These are phyloP conservation scores for Ceratocystis harringtonii DNA, from an alignment of 2,329 filamentous ascomycete species.

Conservation along the genomic window DNA sequence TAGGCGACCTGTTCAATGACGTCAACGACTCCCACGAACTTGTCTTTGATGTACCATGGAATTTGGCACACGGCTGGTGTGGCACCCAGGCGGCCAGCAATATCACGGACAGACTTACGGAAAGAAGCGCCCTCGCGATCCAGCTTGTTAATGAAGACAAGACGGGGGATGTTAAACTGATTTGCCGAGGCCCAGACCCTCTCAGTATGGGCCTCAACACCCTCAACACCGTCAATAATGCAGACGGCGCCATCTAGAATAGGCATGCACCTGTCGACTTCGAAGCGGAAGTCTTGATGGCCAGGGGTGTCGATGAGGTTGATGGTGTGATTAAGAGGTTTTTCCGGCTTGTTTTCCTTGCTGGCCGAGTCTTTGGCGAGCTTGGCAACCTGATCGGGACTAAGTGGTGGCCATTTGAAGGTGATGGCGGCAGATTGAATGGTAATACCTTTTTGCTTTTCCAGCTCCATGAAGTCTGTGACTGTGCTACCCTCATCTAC, in stretches of 20 bases:
- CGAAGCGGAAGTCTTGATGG: constrained; percentile 94
- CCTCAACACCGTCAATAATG: constrained; percentile 80
- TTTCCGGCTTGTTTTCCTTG: background rate
- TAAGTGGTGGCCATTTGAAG: constrained; percentile 67
- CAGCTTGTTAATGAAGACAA: constrained; percentile 65
- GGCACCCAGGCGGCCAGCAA: constrained; percentile 61
- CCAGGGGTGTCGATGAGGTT: constrained; percentile 94
- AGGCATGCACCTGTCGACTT: constrained; percentile 78
- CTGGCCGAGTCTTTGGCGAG: background rate
- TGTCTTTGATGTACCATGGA: constrained; percentile 78
- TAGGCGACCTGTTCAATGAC: constrained; percentile 61
- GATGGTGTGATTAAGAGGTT: constrained; percentile 35
- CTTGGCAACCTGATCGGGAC: constrained; percentile 21
- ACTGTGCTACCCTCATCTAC: constrained; percentile 95
- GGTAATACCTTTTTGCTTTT: constrained; percentile 52
- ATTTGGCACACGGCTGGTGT: constrained; percentile 91
- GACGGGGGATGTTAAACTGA: constrained; percentile 66
- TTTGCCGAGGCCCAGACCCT: constrained; percentile 89
- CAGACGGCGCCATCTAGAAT: constrained; percentile 85
- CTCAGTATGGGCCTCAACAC: constrained; percentile 93
- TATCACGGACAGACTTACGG: constrained; percentile 69
- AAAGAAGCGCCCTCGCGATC: constrained; percentile 69
- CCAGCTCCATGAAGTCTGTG: constrained; percentile 89
- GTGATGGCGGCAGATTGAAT: constrained; percentile 94
- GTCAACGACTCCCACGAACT: constrained; percentile 73